Evolutionary conservation across 306 rosid species (phyloP).

Genomic region (Elaeagnus macrophylla): DNA sequence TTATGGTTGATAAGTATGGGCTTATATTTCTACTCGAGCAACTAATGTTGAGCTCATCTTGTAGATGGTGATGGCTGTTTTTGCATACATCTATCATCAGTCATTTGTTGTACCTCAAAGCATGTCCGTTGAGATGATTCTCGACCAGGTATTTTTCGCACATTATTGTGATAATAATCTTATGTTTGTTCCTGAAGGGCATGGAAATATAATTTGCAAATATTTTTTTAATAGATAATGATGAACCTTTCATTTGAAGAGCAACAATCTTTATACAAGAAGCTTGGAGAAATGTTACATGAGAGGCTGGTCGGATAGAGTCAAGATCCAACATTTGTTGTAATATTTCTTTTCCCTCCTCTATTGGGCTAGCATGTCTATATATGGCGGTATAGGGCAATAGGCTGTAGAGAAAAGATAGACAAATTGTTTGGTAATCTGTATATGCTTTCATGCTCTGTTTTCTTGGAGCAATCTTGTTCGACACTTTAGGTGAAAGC

Average conservation of each 20-base stretch:
- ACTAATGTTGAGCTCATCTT: slow-evolving; percentile 3
- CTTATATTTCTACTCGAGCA: no score
- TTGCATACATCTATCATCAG: slow-evolving; percentile 91
- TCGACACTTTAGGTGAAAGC: slow-evolving; percentile 16
- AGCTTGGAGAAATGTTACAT: slow-evolving; percentile 68
- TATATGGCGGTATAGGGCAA: slow-evolving; percentile 5
- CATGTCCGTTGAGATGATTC: slow-evolving; percentile 67
- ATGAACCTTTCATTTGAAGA: slow-evolving; percentile 78
- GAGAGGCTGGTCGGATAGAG: slow-evolving; percentile 35
- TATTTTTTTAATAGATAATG: slow-evolving; percentile 45
- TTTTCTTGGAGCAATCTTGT: slow-evolving; percentile 25
- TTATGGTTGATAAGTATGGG: no score
- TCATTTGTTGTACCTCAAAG: slow-evolving; percentile 70
- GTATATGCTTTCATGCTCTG: slow-evolving; percentile 31
- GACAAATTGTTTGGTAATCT: slow-evolving; percentile 12
- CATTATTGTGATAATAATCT: slow-evolving; percentile 2
- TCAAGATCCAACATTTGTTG: slow-evolving; percentile 1
- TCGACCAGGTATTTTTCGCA: slow-evolving; percentile 63
- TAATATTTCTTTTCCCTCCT: slow-evolving; percentile 1
- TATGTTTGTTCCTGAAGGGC: background rate
- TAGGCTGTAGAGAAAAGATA: slow-evolving; percentile 4
- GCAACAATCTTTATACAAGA: slow-evolving; percentile 60
- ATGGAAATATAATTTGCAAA: background rate
- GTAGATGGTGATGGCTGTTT: slow-evolving; percentile 99
- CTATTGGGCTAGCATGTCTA: background rate